Conservation (phyloP, 441 rosid species). For the Gossypium gossypioides region DNA sequence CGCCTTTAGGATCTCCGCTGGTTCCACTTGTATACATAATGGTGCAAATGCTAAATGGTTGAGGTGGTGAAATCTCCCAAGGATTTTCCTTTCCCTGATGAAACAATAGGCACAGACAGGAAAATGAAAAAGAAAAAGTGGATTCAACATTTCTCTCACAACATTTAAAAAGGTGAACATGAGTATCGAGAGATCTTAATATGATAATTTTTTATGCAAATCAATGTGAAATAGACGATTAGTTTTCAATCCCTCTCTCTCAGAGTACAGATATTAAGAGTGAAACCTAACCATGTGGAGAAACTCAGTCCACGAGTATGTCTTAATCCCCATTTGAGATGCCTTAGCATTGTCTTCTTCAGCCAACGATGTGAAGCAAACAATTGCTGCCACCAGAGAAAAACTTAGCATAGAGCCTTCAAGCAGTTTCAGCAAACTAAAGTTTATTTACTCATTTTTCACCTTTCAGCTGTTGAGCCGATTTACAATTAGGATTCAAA, state of each 20-base stretch:
- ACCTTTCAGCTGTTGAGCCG: slow-evolving; percentile 56
- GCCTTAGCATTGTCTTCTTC: slow-evolving; percentile 50
- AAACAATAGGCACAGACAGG: slow-evolving; percentile 4
- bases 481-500: slow-evolving; percentile 40
- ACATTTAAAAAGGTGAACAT: background rate
- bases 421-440: slow-evolving; percentile 2
- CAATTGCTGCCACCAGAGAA: slow-evolving; percentile 46
- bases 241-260: background rate
- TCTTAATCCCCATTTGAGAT: slow-evolving; percentile 34
- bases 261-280: background rate
- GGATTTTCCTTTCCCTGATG: slow-evolving; percentile 58
- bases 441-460: slow-evolving; percentile 13
- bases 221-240: background rate
- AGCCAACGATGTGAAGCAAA: slow-evolving; percentile 57
- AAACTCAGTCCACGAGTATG: slow-evolving; percentile 75
- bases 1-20: slow-evolving; percentile 94
- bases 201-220: background rate
- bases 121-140: background rate
- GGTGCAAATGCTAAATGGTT: slow-evolving; percentile 59
- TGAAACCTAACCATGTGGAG: slow-evolving; percentile 44
- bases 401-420: slow-evolving; percentile 16
- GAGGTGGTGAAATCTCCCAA: slow-evolving; percentile 45
- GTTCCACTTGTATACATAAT: slow-evolving; percentile 97
- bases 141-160: background rate
- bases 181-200: background rate